phyloP scores from a whole-genome alignment of 805 yeast genomes.

The Cyberlindnera suaveolens region DNA sequence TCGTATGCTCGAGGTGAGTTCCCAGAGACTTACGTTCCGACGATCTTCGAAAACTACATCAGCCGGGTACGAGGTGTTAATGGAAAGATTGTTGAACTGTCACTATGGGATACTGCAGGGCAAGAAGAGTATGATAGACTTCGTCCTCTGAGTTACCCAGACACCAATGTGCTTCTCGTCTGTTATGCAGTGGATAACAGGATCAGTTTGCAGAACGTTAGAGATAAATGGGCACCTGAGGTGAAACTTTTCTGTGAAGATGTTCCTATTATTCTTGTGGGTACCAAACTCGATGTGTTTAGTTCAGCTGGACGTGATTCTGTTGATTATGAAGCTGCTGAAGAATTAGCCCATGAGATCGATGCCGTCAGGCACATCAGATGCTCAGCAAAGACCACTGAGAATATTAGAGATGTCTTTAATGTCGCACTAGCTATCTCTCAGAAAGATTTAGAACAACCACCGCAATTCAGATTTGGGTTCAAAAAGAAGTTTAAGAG shows the following conservation, averaged over 20 bases:
- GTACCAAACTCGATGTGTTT: constrained; percentile 66
- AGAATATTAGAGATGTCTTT: constrained; percentile 64
- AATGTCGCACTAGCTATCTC: constrained; percentile 41
- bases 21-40: constrained; percentile 73
- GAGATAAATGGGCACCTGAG: constrained; percentile 86
- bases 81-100: constrained; percentile 53
- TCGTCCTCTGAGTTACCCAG: constrained; percentile 75
- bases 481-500: constrained; percentile 2
- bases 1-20: constrained; percentile 64
- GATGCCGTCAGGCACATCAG: constrained; percentile 70
- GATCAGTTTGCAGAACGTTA: constrained; percentile 62
- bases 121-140: constrained; percentile 81
- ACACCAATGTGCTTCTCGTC: constrained; percentile 65
- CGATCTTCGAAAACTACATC: constrained; percentile 75
- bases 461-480: not conserved
- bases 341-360: constrained; percentile 46
- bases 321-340: constrained; percentile 34
- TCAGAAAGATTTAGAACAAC: constrained; percentile 10
- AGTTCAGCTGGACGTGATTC: constrained; percentile 26
- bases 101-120: constrained; percentile 88
- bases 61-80: constrained; percentile 46
- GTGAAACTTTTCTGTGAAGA: constrained; percentile 77
- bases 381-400: constrained; percentile 71
- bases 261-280: constrained; percentile 73
- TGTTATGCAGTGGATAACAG: constrained; percentile 68